A percentile compares a stretch with the other conserved stretches of the same genome.
Conservation (phyloP, 345 rosid genomes). For the Eucalyptus dawsonii region DNA sequence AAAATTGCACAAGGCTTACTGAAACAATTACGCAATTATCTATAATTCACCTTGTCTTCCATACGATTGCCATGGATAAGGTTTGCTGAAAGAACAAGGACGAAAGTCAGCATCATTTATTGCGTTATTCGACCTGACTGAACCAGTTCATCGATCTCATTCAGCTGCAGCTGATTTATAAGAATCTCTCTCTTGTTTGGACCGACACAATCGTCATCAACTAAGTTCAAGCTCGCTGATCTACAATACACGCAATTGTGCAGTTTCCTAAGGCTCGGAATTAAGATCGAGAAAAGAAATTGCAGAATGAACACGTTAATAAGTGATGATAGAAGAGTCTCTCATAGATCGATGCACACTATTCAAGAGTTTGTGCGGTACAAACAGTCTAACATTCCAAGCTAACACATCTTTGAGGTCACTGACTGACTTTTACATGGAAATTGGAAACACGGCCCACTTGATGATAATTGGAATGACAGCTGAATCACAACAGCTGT, state of each 20-base stretch:
- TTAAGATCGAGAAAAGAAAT: neutral
- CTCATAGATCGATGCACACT: neutral
- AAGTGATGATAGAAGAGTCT: neutral
- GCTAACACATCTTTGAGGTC: neutral
- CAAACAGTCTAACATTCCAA: neutral
- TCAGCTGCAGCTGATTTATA: neutral
- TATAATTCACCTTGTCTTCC: neutral
- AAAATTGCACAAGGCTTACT: neutral
- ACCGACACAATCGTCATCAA: neutral
- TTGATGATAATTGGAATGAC: conserved; percentile 11
- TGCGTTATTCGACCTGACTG: neutral
- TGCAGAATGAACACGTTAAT: neutral
- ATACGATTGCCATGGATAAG: neutral
- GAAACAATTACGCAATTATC: neutral
- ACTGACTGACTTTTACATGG: neutral
- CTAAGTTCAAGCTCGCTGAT: neutral
- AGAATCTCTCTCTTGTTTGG: neutral
- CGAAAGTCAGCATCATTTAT: neutral
- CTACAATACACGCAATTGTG: neutral
- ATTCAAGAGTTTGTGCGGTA: neutral
- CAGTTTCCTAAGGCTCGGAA: neutral
- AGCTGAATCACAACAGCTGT: conserved; percentile 7
- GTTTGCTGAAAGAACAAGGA: neutral
- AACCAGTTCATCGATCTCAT: neutral
- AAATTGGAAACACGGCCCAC: neutral